These are phyloP conservation scores for Syzygium syzygioides DNA, from an alignment of 441 rosid genomes.

Conservation along the genomic window DNA sequence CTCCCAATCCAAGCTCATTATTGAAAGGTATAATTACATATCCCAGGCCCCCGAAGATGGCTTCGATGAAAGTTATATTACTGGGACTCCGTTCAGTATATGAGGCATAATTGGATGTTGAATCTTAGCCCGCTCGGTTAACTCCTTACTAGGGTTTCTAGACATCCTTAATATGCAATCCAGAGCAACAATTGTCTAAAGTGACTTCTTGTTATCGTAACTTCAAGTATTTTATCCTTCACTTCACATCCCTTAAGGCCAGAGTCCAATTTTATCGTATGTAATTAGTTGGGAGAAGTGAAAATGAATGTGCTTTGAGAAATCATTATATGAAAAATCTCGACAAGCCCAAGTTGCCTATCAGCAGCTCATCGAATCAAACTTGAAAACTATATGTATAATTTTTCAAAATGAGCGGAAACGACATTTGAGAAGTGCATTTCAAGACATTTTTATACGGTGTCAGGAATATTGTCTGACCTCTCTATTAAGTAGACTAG, in stretches of 20 bases:
- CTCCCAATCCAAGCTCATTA: not conserved
- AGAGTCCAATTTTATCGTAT: not conserved
- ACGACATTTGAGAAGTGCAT: not conserved
- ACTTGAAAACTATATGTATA: not conserved
- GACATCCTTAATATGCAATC: not conserved
- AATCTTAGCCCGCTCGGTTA: not conserved
- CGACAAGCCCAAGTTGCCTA: not conserved
- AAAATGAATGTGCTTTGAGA: not conserved
- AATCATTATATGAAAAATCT: not conserved
- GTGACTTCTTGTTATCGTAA: not conserved
- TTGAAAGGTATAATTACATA: not conserved
- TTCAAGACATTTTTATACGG: not conserved
- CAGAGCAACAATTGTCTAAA: not conserved
- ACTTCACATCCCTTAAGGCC: not conserved
- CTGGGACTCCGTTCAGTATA: not conserved
- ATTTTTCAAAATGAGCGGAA: not conserved
- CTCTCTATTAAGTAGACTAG: not conserved
- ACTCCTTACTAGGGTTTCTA: not conserved
- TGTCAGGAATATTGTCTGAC: not conserved
- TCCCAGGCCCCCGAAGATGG: not conserved
- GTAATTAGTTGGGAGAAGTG: not conserved
- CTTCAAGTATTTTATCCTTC: not conserved
- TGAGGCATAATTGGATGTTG: not conserved
- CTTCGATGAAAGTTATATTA: not conserved
- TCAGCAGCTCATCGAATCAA: not conserved